Evolutionary conservation across 768 basidiomycete genomes (phyloP), one percentile per base, ranked within the genome.

Genomic region (Ramaria rubella): DNA sequence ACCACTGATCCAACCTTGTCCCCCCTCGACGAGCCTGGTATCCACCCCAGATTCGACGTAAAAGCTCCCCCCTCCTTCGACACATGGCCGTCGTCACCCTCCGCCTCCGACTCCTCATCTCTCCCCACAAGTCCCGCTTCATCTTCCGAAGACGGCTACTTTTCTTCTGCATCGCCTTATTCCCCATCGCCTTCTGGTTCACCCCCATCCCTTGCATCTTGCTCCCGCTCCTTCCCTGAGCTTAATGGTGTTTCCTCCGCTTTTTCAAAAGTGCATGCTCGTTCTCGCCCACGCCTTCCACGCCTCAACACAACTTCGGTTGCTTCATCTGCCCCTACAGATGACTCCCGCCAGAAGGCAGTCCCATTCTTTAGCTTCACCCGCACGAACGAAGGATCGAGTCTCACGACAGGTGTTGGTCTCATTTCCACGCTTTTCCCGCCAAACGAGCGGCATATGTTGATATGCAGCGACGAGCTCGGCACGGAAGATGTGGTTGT

Each of bases 351-450:
- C 11, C 11, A 38, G n/a, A 38, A 11, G 36, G 14, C 44, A 9
- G 33, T 45, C n/a, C 82, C 87, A 2, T 90, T 92, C 71, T 83
- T 90, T 69, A 86, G 81, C 60, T 86, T 90, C 65, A 90, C 87
- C 17, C 76, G 86, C 59, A 89, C 88, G 5, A 69, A 76, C 21
- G 89, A 90, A 67, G 86, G 86, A 1, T 85, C 87, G 23, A 87
- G 86, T 11, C 72, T 92, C 51, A 87, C 87, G 2, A 82, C 88
- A 3, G 86, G 87, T 52, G 81, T 83, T 9, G 73, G 77, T 36
- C 69, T 85, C 23, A 80, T 92, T 9, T 81, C 87, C 14, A 73
- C 80, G 33, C 69, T 90, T 7, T 92, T 91, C 67, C 84, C 83
- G 19, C 77, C 77, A n/a, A 75, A 73, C 38, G 85, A 88, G 61